phyloP scores from a whole-genome alignment of 2,329 filamentous ascomycete genomes.

The Ascochyta lentis region DNA sequence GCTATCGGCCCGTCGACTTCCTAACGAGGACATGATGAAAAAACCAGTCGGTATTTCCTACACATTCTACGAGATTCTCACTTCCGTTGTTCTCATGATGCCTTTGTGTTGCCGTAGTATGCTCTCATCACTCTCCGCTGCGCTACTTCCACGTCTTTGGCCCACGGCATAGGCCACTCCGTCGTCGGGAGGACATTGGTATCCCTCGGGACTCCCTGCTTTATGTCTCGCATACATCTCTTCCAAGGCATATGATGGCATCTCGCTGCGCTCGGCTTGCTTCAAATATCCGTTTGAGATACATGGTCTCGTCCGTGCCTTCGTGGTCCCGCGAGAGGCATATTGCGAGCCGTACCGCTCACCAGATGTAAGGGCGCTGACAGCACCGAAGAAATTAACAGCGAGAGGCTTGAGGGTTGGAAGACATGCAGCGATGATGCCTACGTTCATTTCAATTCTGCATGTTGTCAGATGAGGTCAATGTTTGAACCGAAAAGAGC shows the following conservation, averaged over 20 bases:
- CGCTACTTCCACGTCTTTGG: not conserved
- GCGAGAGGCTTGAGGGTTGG: slow-evolving; percentile 1
- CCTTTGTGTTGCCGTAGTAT: not conserved
- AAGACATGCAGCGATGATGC: not conserved
- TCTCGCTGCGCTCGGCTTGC: not conserved
- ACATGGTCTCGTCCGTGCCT: not conserved
- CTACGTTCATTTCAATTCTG: slow-evolving; percentile 1
- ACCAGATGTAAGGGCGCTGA: not conserved
- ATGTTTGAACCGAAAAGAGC: not conserved
- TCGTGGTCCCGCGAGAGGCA: not conserved
- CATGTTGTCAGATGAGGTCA: not conserved
- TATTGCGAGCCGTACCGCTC: not conserved
- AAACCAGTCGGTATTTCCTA: too few relatives aligned
- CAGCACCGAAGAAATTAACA: not conserved
- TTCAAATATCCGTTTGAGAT: not conserved
- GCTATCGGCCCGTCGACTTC: too few relatives aligned
- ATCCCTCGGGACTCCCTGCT: not conserved
- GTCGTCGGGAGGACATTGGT: too few relatives aligned
- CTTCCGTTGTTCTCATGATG: not conserved
- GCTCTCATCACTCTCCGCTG: not conserved
- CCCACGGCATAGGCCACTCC: too few relatives aligned
- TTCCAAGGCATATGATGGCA: not conserved
- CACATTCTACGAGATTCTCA: not conserved
- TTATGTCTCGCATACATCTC: not conserved
- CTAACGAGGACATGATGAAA: too few relatives aligned